These are phyloP conservation scores for Cladorrhinum sp. DNA, from an alignment of 2,329 filamentous ascomycete genomes.

Conservation along the genomic window DNA sequence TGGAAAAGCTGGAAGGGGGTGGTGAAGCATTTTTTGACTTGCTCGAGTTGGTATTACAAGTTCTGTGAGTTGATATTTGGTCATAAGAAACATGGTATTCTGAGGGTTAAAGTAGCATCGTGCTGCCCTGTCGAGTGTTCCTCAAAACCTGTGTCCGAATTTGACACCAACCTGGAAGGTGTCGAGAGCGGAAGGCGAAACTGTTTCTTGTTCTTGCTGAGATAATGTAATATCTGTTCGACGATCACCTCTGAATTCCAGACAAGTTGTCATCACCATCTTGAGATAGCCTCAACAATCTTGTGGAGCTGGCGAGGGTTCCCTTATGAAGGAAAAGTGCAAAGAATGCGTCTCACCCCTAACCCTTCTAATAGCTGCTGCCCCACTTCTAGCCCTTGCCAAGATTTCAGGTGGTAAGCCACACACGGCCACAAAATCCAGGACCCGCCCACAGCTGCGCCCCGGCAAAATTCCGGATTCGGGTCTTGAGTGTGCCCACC, in stretches of 20 bases:
- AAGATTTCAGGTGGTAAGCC: slow-evolving; percentile 1
- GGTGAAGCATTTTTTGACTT: slow-evolving; percentile 63
- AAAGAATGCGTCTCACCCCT: slow-evolving; percentile 11
- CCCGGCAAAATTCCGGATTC: slow-evolving; percentile 23
- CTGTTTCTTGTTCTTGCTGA: too few species aligned
- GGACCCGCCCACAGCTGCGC: slow-evolving; percentile 3
- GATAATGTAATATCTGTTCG: too few species aligned
- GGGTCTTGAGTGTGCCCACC: slow-evolving; percentile 26
- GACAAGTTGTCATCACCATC: too few species aligned
- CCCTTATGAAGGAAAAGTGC: too few species aligned
- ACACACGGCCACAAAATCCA: not conserved
- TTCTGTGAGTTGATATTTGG: slow-evolving; percentile 39
- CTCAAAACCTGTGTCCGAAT: too few species aligned
- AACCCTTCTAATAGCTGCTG: slow-evolving; percentile 15
- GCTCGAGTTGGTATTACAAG: slow-evolving; percentile 59
- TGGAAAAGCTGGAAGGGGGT: slow-evolving; percentile 48
- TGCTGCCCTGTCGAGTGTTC: not conserved
- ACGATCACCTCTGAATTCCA: too few species aligned
- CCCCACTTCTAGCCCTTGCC: slow-evolving; percentile 3
- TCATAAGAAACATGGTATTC: not conserved
- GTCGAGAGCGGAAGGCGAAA: too few species aligned
- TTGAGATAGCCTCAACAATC: too few species aligned
- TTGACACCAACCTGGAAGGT: too few species aligned
- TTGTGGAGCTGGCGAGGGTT: too few species aligned
- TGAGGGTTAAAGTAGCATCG: not conserved